A percentile compares a stretch with the other conserved stretches of the same genome.
phyloP scores from a whole-genome alignment of 2,329 filamentous ascomycete genomes.

The Didymella arachidicola region DNA sequence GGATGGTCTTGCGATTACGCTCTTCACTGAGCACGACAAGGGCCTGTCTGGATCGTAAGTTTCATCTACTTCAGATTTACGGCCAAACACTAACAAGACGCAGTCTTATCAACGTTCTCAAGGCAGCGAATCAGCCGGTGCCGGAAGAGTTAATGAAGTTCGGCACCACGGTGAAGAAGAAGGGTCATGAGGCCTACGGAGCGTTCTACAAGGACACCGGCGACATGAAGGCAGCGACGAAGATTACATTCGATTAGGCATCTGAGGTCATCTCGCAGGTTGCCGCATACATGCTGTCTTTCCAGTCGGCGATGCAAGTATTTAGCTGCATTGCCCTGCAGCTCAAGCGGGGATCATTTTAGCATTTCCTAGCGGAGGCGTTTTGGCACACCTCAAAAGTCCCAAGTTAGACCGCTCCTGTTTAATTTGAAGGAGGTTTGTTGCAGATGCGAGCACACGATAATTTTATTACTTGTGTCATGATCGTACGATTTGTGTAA shows the following conservation, averaged over 20 bases:
- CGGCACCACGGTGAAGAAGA: constrained; percentile 98
- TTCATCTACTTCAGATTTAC: constrained; percentile 7
- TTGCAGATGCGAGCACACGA: constrained; percentile 9
- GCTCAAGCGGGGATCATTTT: constrained; percentile 25
- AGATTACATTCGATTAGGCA: constrained; percentile 82
- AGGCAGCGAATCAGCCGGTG: constrained; percentile 88
- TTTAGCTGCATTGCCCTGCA: constrained; percentile 25
- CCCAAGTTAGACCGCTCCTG: constrained; percentile 15
- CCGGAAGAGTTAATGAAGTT: constrained; percentile 94
- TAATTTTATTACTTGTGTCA: constrained; percentile 16
- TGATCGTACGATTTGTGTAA: constrained; percentile 13
- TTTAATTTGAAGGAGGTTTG: constrained; percentile 18
- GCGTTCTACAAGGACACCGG: constrained; percentile 94
- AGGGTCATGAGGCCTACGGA: constrained; percentile 93
- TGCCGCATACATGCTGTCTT: constrained; percentile 9
- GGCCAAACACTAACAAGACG: constrained; percentile 22
- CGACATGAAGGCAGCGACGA: constrained; percentile 82
- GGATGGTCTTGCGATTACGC: constrained; percentile 84
- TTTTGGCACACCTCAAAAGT: constrained; percentile 34
- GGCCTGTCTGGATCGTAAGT: constrained; percentile 85
- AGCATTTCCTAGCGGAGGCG: constrained; percentile 35
- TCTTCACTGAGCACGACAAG: constrained; percentile 97
- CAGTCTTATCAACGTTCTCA: constrained; percentile 92
- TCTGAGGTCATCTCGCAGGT: constrained; percentile 18
- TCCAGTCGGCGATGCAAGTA: constrained; percentile 22